Percentiles rank a stretch among this genome's conserved stretches.
These are phyloP conservation scores for Fusarium marasasianum DNA, from an alignment of 2,329 filamentous ascomycete genomes.

Conservation along the genomic window DNA sequence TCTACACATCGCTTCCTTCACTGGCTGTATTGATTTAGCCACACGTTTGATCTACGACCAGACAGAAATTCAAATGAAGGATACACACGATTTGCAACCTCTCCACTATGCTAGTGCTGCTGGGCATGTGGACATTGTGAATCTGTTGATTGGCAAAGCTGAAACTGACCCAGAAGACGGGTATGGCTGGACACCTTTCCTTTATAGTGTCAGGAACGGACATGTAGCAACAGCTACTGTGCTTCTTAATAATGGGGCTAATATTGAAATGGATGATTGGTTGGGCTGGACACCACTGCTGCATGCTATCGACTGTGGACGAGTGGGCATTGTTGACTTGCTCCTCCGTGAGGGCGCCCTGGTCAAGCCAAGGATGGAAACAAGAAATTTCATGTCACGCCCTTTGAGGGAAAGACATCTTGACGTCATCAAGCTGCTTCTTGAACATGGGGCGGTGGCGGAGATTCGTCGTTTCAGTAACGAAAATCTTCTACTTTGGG, in stretches of 20 bases:
- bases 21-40: background rate
- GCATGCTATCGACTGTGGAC: fast-evolving
- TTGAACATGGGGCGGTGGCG: background rate
- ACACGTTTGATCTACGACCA: background rate
- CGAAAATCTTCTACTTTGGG: background rate
- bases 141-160: background rate
- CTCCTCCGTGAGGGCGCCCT: fast-evolving
- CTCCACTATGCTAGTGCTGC: background rate
- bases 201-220: fast-evolving
- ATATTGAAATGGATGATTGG: fast-evolving
- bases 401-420: background rate
- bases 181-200: fast-evolving
- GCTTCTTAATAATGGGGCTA: background rate
- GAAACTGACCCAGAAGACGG: fast-evolving
- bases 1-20: background rate
- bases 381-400: fast-evolving
- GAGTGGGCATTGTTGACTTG: background rate
- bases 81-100: fast-evolving
- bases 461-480: background rate
- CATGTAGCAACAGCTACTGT: background rate
- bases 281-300: fast-evolving
- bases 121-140: background rate
- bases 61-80: fast-evolving
- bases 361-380: background rate
- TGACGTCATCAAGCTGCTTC: background rate